These are phyloP conservation scores for Trichoderma brevicompactum DNA, from an alignment of 2,329 filamentous ascomycete species.

Conservation along the genomic window DNA sequence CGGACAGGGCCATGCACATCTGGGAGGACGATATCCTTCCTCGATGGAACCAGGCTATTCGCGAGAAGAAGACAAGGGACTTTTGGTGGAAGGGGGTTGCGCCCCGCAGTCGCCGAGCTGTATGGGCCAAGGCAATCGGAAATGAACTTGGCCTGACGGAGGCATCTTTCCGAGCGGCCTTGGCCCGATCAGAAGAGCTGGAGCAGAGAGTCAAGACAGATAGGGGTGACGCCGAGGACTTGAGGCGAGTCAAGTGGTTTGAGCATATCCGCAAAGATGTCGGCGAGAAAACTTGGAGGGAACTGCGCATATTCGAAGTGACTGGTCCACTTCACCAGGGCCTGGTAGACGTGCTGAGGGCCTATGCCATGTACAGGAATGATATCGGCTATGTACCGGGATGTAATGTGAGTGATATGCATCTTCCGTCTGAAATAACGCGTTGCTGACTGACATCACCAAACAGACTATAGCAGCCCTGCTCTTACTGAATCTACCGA, in stretches of 20 bases:
- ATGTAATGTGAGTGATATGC: conserved; percentile 66
- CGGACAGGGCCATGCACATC: conserved; percentile 60
- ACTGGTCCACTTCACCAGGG: conserved; percentile 68
- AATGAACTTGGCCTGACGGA: conserved; percentile 72
- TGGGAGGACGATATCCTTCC: conserved; percentile 80
- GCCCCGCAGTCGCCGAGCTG: conserved; percentile 67
- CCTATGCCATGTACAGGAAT: conserved; percentile 80
- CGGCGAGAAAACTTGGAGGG: conserved; percentile 66
- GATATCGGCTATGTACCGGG: conserved; percentile 79
- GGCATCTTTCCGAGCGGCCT: conserved; percentile 70
- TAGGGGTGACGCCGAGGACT: conserved; percentile 58
- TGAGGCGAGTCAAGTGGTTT: conserved; percentile 63
- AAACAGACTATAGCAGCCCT: conserved; percentile 71
- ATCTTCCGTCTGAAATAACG: background rate
- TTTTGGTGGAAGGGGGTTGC: conserved; percentile 84
- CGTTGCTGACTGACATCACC: conserved; percentile 32
- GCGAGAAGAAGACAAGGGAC: conserved; percentile 70
- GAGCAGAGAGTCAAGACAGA: conserved; percentile 60
- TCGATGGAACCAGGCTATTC: conserved; percentile 73
- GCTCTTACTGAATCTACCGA: conserved; percentile 71
- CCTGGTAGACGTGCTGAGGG: conserved; percentile 73
- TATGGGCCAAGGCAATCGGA: conserved; percentile 73
- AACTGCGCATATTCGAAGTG: conserved; percentile 72
- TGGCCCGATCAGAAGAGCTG: conserved; percentile 67
- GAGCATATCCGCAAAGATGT: conserved; percentile 67